Evolutionary conservation across 1,284 basidiomycete genomes (phyloP).

Genomic region (Apiotrichum sp.): DNA sequence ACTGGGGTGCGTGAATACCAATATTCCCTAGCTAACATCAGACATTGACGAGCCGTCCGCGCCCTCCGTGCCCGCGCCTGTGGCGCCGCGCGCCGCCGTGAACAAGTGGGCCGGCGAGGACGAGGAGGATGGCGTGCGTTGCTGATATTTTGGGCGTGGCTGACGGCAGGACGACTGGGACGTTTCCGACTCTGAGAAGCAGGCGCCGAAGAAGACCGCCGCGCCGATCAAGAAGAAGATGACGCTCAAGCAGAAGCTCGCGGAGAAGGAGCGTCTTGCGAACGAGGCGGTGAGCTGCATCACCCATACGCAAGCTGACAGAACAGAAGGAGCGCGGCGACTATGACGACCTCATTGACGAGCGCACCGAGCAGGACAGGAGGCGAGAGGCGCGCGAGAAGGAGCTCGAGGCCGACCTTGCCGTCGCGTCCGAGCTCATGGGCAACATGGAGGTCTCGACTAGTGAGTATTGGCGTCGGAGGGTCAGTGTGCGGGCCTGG

Average conservation of each 20-base stretch:
- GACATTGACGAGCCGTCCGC: conserved; percentile 51
- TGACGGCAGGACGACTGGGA: conserved; percentile 81
- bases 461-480: background rate
- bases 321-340: conserved; percentile 18
- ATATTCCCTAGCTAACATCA: conserved; percentile 12
- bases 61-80: conserved; percentile 45
- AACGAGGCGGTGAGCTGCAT: conserved; percentile 51
- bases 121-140: conserved; percentile 58
- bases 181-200: conserved; percentile 66
- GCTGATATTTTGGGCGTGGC: background rate
- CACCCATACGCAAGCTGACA: background rate
- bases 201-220: conserved; percentile 56
- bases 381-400: conserved; percentile 66
- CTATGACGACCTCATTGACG: conserved; percentile 72
- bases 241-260: conserved; percentile 78
- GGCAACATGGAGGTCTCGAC: conserved; percentile 54
- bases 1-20: conserved; percentile 35
- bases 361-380: conserved; percentile 57
- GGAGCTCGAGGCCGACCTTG: conserved; percentile 77
- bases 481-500: too few species aligned
- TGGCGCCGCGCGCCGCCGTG: conserved; percentile 49
- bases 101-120: conserved; percentile 77
- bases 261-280: conserved; percentile 60
- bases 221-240: conserved; percentile 82
- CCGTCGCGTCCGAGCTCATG: conserved; percentile 71